Conservation (phyloP, 2,329 filamentous ascomycete genomes). For the Sporothrix inflata region DNA sequence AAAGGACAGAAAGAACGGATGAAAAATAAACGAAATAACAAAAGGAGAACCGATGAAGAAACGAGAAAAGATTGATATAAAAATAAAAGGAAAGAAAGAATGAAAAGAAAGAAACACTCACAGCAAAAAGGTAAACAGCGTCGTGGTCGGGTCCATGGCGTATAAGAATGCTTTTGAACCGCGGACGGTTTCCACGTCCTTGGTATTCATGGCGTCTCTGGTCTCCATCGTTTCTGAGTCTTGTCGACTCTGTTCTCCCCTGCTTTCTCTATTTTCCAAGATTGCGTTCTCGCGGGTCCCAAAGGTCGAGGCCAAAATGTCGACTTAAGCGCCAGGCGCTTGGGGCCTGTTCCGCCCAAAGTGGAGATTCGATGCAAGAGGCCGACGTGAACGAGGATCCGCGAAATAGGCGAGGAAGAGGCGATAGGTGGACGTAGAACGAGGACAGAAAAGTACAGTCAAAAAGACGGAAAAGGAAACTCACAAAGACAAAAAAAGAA, state of each 20-base stretch:
- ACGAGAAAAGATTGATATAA: neutral
- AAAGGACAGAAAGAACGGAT: slow-evolving; percentile 28
- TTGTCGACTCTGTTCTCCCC: neutral
- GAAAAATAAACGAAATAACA: slow-evolving; percentile 28
- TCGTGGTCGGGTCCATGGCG: slow-evolving; percentile 63
- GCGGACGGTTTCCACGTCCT: neutral
- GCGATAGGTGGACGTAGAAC: slow-evolving; percentile 16
- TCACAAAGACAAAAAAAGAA: neutral
- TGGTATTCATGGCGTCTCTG: slow-evolving; percentile 11
- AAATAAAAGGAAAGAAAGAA: slow-evolving; percentile 13
- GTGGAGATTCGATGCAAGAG: slow-evolving; percentile 23
- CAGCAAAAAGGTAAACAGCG: slow-evolving; percentile 71
- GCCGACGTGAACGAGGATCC: slow-evolving; percentile 1
- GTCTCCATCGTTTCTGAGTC: slow-evolving; percentile 27
- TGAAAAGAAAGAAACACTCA: slow-evolving; percentile 51
- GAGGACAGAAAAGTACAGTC: neutral
- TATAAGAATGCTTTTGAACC: slow-evolving; percentile 22
- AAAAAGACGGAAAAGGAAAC: slow-evolving; percentile 4
- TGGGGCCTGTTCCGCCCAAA: neutral
- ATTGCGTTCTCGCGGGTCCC: neutral
- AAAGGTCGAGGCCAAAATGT: neutral
- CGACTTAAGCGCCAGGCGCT: slow-evolving; percentile 25
- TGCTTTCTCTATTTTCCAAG: neutral
- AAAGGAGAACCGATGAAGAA: neutral
- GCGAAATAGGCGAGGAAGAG: slow-evolving; percentile 18